Percentiles rank a stretch among this genome's conserved stretches.
Conservation (phyloP, 1,284 basidiomycete species). For the Lentinula novae-zelandiae region DNA sequence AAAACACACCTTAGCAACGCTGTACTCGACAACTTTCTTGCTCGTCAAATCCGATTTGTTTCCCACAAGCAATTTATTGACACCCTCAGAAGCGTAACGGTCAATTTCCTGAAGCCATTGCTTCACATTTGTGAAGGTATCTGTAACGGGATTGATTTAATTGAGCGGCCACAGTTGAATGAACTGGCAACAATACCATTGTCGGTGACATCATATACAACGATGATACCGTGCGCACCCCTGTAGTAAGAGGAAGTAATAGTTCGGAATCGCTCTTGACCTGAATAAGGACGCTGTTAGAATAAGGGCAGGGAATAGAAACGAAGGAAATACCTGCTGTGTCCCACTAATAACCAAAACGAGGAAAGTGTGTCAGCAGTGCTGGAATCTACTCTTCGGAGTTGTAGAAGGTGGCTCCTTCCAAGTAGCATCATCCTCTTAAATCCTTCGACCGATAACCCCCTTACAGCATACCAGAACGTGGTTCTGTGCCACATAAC, state of each 20-base stretch:
- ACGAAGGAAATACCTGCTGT: constrained; percentile 67
- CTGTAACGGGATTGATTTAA: constrained; percentile 34
- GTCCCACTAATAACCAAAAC: constrained; percentile 71
- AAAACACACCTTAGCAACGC: constrained; percentile 81
- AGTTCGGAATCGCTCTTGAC: constrained; percentile 96
- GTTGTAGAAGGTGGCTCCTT: background rate
- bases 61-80: constrained; percentile 96
- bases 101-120: constrained; percentile 99
- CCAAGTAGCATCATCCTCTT: background rate
- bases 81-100: constrained; percentile 97
- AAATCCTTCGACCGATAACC: background rate
- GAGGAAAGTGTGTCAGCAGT: background rate
- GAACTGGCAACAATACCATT: constrained; percentile 56
- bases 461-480: background rate
- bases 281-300: constrained; percentile 33
- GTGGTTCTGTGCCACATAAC: background rate
- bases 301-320: background rate
- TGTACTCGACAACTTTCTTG: constrained; percentile 99
- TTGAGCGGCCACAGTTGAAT: constrained; percentile 7
- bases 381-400: too few relatives aligned
- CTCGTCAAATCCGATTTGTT: constrained; percentile 97
- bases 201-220: constrained; percentile 99
- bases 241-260: constrained; percentile 98
- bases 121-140: constrained; percentile 98
- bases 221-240: constrained; percentile 95